phyloP scores from a whole-genome alignment of 2,329 filamentous ascomycete species.

The Helicocarpus griseus region DNA sequence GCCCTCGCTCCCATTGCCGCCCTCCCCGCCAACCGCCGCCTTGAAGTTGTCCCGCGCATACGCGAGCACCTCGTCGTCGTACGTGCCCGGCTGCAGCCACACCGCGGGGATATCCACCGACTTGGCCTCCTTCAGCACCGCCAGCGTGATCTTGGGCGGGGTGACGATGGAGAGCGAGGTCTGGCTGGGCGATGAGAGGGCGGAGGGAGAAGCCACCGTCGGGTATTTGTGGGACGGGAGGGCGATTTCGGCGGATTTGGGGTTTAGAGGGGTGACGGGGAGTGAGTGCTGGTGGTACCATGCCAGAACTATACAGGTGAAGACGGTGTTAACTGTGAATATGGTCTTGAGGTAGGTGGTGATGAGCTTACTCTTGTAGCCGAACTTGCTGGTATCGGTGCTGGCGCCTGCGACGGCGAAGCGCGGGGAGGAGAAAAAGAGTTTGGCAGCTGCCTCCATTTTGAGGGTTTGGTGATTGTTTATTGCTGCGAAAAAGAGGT shows the following conservation, averaged over 20 bases:
- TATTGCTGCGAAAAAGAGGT: too few species aligned
- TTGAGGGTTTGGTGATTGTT: neutral
- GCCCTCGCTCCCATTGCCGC: conserved; percentile 58
- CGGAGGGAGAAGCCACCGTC: conserved; percentile 56
- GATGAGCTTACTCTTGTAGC: conserved; percentile 61
- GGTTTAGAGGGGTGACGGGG: conserved; percentile 76
- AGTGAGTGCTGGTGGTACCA: conserved; percentile 78
- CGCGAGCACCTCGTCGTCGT: conserved; percentile 62
- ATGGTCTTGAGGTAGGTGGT: conserved; percentile 3
- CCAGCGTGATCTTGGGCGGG: conserved; percentile 64
- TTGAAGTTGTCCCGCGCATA: conserved; percentile 62
- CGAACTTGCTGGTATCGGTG: conserved; percentile 74
- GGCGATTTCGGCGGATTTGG: conserved; percentile 54
- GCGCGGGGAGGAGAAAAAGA: conserved; percentile 68
- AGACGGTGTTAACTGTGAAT: neutral
- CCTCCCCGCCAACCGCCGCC: conserved; percentile 57
- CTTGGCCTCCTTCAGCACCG: conserved; percentile 68
- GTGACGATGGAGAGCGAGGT: conserved; percentile 83
- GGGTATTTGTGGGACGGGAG: conserved; percentile 50
- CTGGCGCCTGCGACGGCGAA: conserved; percentile 89
- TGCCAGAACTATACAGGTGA: conserved; percentile 55
- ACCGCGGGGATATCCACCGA: conserved; percentile 62
- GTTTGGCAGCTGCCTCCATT: conserved; percentile 61
- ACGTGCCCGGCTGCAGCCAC: conserved; percentile 87
- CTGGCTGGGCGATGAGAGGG: conserved; percentile 55